Conservation (phyloP, 2,329 filamentous ascomycete genomes). For the Pseudocercospora eumusae region DNA sequence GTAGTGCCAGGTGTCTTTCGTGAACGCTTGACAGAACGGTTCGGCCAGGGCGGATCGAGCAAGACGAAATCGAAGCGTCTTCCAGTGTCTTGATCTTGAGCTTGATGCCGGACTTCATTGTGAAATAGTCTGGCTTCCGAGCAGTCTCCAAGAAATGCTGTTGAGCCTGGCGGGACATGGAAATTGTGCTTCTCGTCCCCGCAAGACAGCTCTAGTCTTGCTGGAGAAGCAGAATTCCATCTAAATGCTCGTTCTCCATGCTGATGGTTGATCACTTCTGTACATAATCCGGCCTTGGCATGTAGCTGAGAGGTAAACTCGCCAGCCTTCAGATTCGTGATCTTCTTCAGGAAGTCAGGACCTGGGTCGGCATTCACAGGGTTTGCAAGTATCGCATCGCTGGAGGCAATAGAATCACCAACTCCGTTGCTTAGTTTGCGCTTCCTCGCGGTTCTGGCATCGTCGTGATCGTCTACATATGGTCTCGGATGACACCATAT, state of each 20-base stretch:
- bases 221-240: conserved; percentile 7
- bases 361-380: neutral
- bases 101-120: conserved; percentile 40
- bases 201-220: conserved; percentile 4
- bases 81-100: conserved; percentile 46
- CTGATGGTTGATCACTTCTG: neutral
- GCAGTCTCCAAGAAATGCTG: conserved; percentile 54
- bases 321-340: conserved; percentile 1
- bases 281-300: neutral
- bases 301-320: neutral
- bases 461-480: conserved; percentile 7
- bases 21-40: conserved; percentile 67
- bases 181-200: conserved; percentile 17
- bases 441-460: conserved; percentile 21
- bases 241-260: conserved; percentile 4
- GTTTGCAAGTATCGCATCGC: neutral
- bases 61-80: conserved; percentile 66
- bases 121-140: conserved; percentile 42
- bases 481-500: conserved; percentile 42
- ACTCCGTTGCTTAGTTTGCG: conserved; percentile 25
- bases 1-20: conserved; percentile 44
- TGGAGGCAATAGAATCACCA: neutral
- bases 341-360: neutral
- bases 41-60: conserved; percentile 80
- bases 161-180: conserved; percentile 52